Evolutionary conservation across 305 asterid species (phyloP), one percentile per base, ranked within the genome.

Genomic region (Fraxinus baroniana): DNA sequence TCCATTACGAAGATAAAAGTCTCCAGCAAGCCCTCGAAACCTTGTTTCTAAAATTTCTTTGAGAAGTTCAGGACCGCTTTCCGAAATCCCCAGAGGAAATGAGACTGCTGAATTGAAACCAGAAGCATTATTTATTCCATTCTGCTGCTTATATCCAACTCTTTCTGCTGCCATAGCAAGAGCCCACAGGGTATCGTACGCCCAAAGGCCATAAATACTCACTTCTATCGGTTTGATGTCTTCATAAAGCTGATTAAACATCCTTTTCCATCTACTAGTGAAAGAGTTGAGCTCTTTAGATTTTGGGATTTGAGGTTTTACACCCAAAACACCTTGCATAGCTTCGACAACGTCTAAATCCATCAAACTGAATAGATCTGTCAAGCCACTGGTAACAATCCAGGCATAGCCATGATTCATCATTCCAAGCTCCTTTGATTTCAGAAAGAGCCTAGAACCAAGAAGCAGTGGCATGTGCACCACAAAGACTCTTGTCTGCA

Each of bases 291-390:
- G 81, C 77, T 85, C 73, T 37, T 37, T n/a, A 39, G 95, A 84
- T 32, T 75, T 49, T 13, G 93, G 92, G 73, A 88, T 73, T 24
- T 83, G 49, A 73, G 93, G 92, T 80, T 78, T 89, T 62, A 91
- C 85, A 20, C 97, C 97, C 0, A 88, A 70, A 52, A 90, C 93
- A 7, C 97, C 95, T 84, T 91, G 91, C 93, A 89, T 89, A 3
- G 93, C 84, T 44, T 89, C 91, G 28, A 84, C 84, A 22, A 66
- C 87, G 12, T 82, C 60, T 10, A 71, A 15, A 77, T 82, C 77
- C 26, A 70, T 55, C 60, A 74, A 39, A 76, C 79, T 83, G 81
- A 88, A 86, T 6, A 86, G 55, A 84, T 87, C 92, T 0, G 92
- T 87, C 8, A 91, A 74, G 80, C 84, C 86, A 82, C 90, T 91